These are phyloP conservation scores for Cyanodermella asteris DNA, from an alignment of 2,329 filamentous ascomycete species.

Conservation along the genomic window DNA sequence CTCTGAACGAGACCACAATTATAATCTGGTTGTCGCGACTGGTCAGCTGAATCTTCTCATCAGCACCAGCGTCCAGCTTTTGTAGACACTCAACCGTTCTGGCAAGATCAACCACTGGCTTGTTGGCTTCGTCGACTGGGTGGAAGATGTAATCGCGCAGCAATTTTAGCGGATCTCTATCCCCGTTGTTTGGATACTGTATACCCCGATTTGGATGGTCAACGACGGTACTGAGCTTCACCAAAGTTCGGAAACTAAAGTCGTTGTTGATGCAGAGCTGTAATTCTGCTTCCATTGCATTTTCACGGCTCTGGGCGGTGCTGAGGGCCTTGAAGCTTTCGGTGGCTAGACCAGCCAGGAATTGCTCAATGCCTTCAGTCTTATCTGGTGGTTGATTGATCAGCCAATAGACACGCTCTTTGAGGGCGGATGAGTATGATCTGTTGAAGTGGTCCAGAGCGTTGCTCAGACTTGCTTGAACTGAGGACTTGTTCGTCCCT, in stretches of 20 bases:
- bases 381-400: slow-evolving; percentile 38
- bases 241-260: slow-evolving; percentile 52
- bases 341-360: slow-evolving; percentile 55
- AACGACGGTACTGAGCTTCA: slow-evolving; percentile 74
- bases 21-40: slow-evolving; percentile 80
- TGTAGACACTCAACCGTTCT: slow-evolving; percentile 75
- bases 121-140: slow-evolving; percentile 68
- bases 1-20: slow-evolving; percentile 75
- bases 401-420: slow-evolving; percentile 64
- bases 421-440: slow-evolving; percentile 56
- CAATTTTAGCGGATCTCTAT: slow-evolving; percentile 78
- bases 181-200: slow-evolving; percentile 80
- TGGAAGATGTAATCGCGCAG: slow-evolving; percentile 97
- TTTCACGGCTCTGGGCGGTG: slow-evolving; percentile 54
- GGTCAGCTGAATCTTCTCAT: slow-evolving; percentile 67
- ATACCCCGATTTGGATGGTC: no score
- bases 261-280: slow-evolving; percentile 76
- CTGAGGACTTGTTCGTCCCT: slow-evolving; percentile 42
- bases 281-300: slow-evolving; percentile 51
- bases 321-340: slow-evolving; percentile 60
- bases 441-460: slow-evolving; percentile 56
- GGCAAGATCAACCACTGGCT: slow-evolving; percentile 64
- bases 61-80: slow-evolving; percentile 74
- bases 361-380: slow-evolving; percentile 54
- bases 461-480: slow-evolving; percentile 41